These are phyloP conservation scores for Lanmaoa rubissima DNA, from an alignment of 768 basidiomycete genomes.

Conservation along the genomic window DNA sequence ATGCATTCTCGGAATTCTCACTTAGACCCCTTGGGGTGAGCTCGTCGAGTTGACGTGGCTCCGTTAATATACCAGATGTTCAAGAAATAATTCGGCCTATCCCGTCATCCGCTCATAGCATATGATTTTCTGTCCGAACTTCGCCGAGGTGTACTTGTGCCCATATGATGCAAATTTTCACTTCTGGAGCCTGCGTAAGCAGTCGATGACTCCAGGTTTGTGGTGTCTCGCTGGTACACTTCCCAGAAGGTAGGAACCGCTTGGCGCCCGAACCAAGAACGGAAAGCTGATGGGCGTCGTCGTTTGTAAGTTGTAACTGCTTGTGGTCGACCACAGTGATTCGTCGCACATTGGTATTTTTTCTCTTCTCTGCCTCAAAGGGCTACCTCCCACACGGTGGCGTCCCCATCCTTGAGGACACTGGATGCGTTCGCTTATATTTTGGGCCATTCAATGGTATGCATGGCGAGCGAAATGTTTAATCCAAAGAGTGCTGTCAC, in stretches of 20 bases:
- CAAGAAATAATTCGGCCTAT: constrained; percentile 4
- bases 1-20: background rate
- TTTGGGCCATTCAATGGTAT: background rate
- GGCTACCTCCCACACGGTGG: background rate
- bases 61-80: constrained; percentile 12
- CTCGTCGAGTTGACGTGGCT: constrained; percentile 7
- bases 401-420: background rate
- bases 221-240: constrained; percentile 43
- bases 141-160: constrained; percentile 1
- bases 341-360: background rate
- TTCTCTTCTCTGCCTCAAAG: background rate
- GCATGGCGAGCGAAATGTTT: background rate
- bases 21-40: constrained; percentile 13
- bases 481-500: background rate
- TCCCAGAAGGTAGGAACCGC: constrained; percentile 42
- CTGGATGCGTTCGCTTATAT: background rate
- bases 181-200: constrained; percentile 32
- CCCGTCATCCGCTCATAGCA: background rate
- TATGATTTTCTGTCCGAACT: background rate
- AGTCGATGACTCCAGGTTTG: constrained; percentile 42
- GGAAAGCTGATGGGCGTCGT: constrained; percentile 52
- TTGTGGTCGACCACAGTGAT: background rate
- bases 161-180: constrained; percentile 43
- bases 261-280: constrained; percentile 47
- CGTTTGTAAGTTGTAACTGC: background rate